A percentile compares a stretch with the other conserved stretches of the same genome.
phyloP scores from a whole-genome alignment of 2,329 filamentous ascomycete genomes.

The Curvularia sp. region DNA sequence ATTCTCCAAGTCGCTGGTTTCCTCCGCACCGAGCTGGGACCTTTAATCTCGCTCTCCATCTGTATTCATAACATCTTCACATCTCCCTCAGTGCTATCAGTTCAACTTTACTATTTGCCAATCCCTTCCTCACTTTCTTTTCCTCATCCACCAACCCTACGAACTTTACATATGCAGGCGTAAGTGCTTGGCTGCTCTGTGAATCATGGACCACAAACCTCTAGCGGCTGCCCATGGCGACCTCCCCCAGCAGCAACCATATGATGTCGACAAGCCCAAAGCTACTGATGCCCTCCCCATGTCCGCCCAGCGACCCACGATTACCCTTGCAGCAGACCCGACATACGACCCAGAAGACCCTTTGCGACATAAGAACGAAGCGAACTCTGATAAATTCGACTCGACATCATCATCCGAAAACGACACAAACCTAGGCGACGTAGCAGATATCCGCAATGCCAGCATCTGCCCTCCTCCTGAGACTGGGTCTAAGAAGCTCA shows the following conservation, averaged over 20 bases:
- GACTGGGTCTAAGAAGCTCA: slow-evolving; percentile 29
- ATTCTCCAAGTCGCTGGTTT: slow-evolving; percentile 15
- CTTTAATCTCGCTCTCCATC: slow-evolving; percentile 6
- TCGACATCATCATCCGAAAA: slow-evolving; percentile 24
- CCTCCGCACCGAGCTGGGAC: slow-evolving; percentile 10
- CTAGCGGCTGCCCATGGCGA: slow-evolving; percentile 20
- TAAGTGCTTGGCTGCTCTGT: slow-evolving; percentile 20
- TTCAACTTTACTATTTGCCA: neutral
- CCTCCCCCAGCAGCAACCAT: slow-evolving; percentile 22
- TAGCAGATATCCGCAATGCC: slow-evolving; percentile 34
- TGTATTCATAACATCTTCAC: slow-evolving; percentile 3
- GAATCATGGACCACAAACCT: slow-evolving; percentile 27
- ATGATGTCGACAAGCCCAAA: slow-evolving; percentile 22
- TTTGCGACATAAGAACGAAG: slow-evolving; percentile 16
- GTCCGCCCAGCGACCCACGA: slow-evolving; percentile 28
- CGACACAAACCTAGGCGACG: slow-evolving; percentile 31
- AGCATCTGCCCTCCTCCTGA: slow-evolving; percentile 20
- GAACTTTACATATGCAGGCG: slow-evolving; percentile 12
- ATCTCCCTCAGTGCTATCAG: neutral
- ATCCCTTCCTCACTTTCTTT: neutral
- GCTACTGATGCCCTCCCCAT: slow-evolving; percentile 22
- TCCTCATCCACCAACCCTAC: neutral
- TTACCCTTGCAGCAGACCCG: slow-evolving; percentile 32
- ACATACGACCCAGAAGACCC: slow-evolving; percentile 30
- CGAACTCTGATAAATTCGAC: slow-evolving; percentile 26